phyloP scores from a whole-genome alignment of 2,329 filamentous ascomycete genomes.

The Aureobasidium zeae region DNA sequence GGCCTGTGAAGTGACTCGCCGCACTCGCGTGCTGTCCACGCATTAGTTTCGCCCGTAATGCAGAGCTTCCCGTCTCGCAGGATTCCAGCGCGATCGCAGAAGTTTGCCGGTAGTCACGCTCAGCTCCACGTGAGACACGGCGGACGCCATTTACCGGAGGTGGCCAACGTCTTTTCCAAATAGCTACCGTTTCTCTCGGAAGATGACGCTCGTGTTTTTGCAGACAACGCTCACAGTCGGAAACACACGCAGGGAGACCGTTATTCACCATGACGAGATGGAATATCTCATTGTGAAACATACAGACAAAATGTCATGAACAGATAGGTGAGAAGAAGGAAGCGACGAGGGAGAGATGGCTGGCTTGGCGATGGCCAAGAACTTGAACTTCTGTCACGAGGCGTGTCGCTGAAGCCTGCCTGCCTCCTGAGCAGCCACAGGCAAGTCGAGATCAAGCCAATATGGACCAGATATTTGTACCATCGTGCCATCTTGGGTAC shows the following conservation, averaged over 20 bases:
- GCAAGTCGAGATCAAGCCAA: constrained; percentile 9
- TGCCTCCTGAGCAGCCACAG: neutral
- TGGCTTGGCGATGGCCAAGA: too few relatives aligned
- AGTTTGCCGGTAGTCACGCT: neutral
- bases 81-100: neutral
- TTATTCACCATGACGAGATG: too few relatives aligned
- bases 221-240: too few relatives aligned
- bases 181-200: constrained; percentile 4
- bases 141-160: constrained; percentile 5
- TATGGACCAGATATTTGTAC: neutral
- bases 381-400: too few relatives aligned
- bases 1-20: too few relatives aligned
- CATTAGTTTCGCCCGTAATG: too few relatives aligned
- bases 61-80: too few relatives aligned
- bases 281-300: constrained; percentile 1
- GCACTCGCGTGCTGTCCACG: too few relatives aligned
- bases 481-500: too few relatives aligned
- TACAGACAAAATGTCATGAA: neutral
- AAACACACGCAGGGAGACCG: too few relatives aligned
- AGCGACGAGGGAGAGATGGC: neutral
- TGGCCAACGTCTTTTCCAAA: neutral
- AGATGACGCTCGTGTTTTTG: neutral
- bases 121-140: constrained; percentile 2
- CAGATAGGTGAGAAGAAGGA: neutral
- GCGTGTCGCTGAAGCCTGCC: neutral